Base-by-base conservation (phyloP, 225 moss, liverwort and hornwort species). In the Thuidium tamariscinum region DNA sequence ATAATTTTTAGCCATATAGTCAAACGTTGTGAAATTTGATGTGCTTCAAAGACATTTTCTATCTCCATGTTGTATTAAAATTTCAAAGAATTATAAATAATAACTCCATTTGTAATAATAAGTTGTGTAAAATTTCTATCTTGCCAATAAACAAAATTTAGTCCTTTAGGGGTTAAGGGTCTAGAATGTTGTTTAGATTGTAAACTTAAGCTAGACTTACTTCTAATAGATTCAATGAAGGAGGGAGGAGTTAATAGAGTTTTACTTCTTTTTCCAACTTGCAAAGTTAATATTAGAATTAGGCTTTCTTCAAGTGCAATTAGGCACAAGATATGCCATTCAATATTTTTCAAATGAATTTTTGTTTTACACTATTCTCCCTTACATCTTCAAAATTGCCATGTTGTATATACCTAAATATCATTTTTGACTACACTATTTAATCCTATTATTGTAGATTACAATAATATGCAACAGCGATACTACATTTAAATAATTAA, bases 401-500 rank as follows among this genome's bases (percentile, higher is more conserved):
- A 74, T 13, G 3, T 34, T 51, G 1, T 8, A 22, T 34, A 34
- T 10, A 8, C 0, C 3, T 21, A 13, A 34, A 49, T 34, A 74
- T 34, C 4, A 49, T 20, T 20, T 74, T 34, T 34, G 0, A 74
- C 2, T 49, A 8, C 2, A 34, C 5, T 48, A 51, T 51, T 21
- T 51, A 74, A 74, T 34, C 5, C 34, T 19, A 13, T 49, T 19
- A 4, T 4, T 49, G 1, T 20, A 8, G 1, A 0, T 34, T 34
- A 34, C 7, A 51, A 74, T 34, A 21, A 21, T 51, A 49, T 34
- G 7, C 21, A 20, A 20, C 32, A 34, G 5, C 29, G 1, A 32
- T 20, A 32, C 7, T 20, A 20, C 0, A 0, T 49, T 74, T 74
- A 16, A 42, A 25, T 16, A 16, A 1, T 70, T 5, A 42, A 1